A percentile compares a stretch with the other conserved stretches of the same genome.
phyloP scores from a whole-genome alignment of 2,329 filamentous ascomycete species.

The Cladosporium oxysporum region DNA sequence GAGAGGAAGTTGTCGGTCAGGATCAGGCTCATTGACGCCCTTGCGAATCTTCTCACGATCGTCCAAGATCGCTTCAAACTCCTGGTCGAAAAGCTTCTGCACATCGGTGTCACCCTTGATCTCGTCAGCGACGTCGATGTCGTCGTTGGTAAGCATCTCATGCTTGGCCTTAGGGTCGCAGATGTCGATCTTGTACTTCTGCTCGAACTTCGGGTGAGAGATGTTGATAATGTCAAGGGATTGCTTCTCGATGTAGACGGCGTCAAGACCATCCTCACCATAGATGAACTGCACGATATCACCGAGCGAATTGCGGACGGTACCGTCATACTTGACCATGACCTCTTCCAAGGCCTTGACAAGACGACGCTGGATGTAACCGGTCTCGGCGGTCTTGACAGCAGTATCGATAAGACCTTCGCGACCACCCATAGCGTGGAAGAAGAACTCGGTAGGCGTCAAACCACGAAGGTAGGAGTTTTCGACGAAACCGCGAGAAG shows the following conservation, averaged over 20 bases:
- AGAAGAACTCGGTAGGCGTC: conserved; percentile 96
- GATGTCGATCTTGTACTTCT: conserved; percentile 82
- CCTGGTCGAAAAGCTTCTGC: conserved; percentile 82
- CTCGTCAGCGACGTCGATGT: conserved; percentile 83
- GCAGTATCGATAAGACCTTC: conserved; percentile 99
- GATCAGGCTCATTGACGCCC: conserved; percentile 68
- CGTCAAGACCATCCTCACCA: conserved; percentile 94
- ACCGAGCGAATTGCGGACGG: conserved; percentile 92
- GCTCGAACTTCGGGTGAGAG: conserved; percentile 74
- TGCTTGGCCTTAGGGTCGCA: conserved; percentile 62
- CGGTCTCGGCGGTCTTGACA: conserved; percentile 98
- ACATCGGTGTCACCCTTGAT: conserved; percentile 84
- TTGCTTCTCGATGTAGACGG: conserved; percentile 90
- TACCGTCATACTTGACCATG: conserved; percentile 96
- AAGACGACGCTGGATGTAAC: conserved; percentile 97
- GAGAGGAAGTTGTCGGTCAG: conserved; percentile 87
- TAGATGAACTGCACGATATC: conserved; percentile 98
- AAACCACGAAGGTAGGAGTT: conserved; percentile 97
- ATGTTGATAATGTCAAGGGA: conserved; percentile 82
- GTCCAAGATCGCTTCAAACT: conserved; percentile 76
- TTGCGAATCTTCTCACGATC: conserved; percentile 78
- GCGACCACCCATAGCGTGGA: conserved; percentile 99
- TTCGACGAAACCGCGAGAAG: conserved; percentile 95
- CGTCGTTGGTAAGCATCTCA: conserved; percentile 64
- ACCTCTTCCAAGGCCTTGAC: conserved; percentile 98